Evolutionary conservation across 768 basidiomycete species (phyloP).

Genomic region (Leccinum uliginosum): DNA sequence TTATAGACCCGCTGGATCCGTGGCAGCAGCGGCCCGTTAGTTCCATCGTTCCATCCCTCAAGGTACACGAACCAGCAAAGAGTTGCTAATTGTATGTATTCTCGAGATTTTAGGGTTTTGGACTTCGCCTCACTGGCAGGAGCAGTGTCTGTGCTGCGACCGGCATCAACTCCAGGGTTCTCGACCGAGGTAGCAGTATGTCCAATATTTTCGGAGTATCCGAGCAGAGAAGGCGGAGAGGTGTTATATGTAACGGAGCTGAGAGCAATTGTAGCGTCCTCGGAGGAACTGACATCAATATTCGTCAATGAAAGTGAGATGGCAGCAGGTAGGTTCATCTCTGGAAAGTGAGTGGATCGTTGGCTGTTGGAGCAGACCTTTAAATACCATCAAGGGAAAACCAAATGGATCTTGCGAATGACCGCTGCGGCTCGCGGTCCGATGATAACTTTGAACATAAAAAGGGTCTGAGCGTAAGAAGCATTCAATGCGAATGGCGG

Average conservation of each 20-base stretch:
- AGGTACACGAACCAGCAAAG: slow-evolving; percentile 58
- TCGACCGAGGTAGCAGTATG: neutral
- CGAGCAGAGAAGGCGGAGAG: slow-evolving; percentile 2
- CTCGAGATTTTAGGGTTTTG: slow-evolving; percentile 8
- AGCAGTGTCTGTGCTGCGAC: neutral
- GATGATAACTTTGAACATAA: slow-evolving; percentile 1
- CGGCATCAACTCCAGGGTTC: neutral
- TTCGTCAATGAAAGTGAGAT: neutral
- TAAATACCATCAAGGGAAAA: neutral
- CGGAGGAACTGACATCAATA: neutral
- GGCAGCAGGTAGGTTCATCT: slow-evolving; percentile 1
- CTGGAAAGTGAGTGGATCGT: neutral
- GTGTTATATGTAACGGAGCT: slow-evolving; percentile 1
- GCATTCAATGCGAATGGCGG: neutral
- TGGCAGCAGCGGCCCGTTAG: slow-evolving; percentile 70
- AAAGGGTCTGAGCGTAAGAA: neutral
- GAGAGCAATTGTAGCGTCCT: slow-evolving; percentile 1
- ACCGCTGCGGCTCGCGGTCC: neutral
- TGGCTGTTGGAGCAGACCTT: neutral
- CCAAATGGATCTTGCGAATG: neutral
- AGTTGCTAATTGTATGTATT: slow-evolving; percentile 46
- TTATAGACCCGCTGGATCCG: slow-evolving; percentile 58
- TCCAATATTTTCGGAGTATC: slow-evolving; percentile 2
- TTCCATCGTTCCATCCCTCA: slow-evolving; percentile 76
- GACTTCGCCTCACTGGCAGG: slow-evolving; percentile 6